Percentiles rank a stretch among this genome's conserved stretches.
Evolutionary conservation across 306 rosid species (phyloP).

Genomic region (Geum urbanum): DNA sequence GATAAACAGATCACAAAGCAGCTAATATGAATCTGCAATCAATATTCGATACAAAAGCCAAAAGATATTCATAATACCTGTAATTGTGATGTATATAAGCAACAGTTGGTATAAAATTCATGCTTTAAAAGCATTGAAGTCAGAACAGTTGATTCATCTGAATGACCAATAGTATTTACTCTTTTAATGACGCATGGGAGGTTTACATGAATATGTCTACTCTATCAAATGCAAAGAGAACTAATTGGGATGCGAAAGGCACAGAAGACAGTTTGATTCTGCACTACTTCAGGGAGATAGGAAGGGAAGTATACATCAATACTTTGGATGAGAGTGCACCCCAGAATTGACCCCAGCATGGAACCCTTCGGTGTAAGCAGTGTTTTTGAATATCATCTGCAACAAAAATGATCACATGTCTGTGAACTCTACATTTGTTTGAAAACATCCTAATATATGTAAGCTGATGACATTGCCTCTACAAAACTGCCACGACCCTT

Average conservation of each 20-base stretch:
- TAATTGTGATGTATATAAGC: neutral
- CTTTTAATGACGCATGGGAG: neutral
- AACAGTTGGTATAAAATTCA: neutral
- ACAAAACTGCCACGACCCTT: neutral
- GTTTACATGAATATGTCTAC: neutral
- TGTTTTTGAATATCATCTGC: slow-evolving; percentile 72
- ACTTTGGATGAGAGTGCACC: slow-evolving; percentile 38
- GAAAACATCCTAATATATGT: neutral
- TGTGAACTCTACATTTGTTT: neutral
- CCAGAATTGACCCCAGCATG: slow-evolving; percentile 78
- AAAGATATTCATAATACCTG: neutral
- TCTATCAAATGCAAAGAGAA: neutral
- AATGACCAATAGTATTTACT: neutral
- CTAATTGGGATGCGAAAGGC: neutral
- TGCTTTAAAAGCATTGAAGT: neutral
- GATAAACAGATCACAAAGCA: neutral
- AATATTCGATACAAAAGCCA: neutral
- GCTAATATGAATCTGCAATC: neutral
- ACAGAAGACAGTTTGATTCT: neutral
- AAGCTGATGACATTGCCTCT: neutral
- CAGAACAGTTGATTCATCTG: neutral
- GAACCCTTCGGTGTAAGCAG: slow-evolving; percentile 90
- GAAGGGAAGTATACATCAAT: neutral
- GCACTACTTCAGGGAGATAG: neutral
- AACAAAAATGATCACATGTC: neutral